Evolutionary conservation across 768 basidiomycete species (phyloP), one percentile per base, ranked within the genome.

Genomic region (Cyclocybe cylindracea): DNA sequence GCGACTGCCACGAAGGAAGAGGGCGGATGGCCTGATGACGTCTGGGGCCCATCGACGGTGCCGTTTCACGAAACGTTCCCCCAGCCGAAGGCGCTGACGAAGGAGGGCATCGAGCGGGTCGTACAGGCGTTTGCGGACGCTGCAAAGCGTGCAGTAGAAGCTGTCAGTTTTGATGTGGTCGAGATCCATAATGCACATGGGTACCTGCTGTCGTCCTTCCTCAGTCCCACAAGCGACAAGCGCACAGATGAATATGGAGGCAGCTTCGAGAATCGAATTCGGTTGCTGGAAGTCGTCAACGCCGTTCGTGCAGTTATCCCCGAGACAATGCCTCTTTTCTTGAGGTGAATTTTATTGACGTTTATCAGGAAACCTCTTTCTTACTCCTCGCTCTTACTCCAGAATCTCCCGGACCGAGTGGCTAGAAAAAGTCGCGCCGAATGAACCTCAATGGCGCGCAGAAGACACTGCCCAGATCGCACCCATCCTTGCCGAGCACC

Each of bases 171-270:
- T 50, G 82, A 83, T 58, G 76, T 74, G 41, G 70, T 83, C 19
- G 86, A 87, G 61, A 78, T 87, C 35, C 85, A 88, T 60, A 75
- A 72, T 51, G 84, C 82, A 4, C 86, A 88, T 53, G 85, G 84
- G 29, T 86, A 84, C 63, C 66, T 86, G 13, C 49, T 86, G 4
- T 71, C 72, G 52, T 65, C 68, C 13, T 91, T 90, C 70, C 44
- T 82, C 43, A 83, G 81, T 50, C 87, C 88, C 0, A 64, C 67
- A 2, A 70, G 75, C 51, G 88, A 88, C 71, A 78, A 80, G 55
- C 78, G 86, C 18, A 84, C 78, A 3, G 86, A 87, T 62, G 74
- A 79, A 55, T 91, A 87, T 59, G 87, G 87, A 0, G 88, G 88
- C 1, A 80, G 77, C 57, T 79, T 88, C 51, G n/a, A n/a, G n/a